Conservation (phyloP, 2,329 filamentous ascomycete genomes). For the Xylaria sp. region DNA sequence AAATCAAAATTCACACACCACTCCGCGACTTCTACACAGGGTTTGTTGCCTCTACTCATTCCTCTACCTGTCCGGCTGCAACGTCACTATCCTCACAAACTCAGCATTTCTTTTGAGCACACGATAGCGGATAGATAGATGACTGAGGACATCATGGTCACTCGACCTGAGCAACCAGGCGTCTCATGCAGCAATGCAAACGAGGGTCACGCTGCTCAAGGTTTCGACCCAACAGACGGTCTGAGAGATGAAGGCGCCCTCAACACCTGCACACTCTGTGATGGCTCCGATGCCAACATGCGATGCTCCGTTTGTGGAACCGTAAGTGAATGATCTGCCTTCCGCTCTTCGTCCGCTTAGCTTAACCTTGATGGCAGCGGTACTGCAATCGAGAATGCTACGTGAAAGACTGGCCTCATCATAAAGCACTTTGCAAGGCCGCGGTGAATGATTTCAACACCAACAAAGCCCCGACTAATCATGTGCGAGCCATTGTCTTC, state of each 20-base stretch:
- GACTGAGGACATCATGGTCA: background rate
- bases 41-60: background rate
- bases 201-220: constrained; percentile 8
- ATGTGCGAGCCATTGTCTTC: constrained; percentile 35
- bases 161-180: background rate
- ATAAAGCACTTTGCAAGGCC: constrained; percentile 33
- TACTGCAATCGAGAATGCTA: constrained; percentile 33
- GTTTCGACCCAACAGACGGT: constrained; percentile 14
- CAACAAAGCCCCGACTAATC: constrained; percentile 1
- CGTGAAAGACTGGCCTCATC: constrained; percentile 25
- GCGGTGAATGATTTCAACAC: background rate
- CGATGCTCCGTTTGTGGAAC: constrained; percentile 10
- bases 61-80: background rate
- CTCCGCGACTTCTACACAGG: background rate
- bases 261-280: constrained; percentile 16
- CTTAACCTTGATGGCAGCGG: constrained; percentile 2
- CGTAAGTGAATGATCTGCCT: constrained; percentile 8
- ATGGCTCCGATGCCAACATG: background rate
- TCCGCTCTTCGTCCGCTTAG: background rate
- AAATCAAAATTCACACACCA: background rate
- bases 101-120: background rate
- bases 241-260: background rate
- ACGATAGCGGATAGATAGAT: too few relatives aligned
- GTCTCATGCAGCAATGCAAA: constrained; percentile 17
- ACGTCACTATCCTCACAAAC: background rate